Evolutionary conservation across 345 rosid species (phyloP).

Genomic region (Sonneratia caseolaris): DNA sequence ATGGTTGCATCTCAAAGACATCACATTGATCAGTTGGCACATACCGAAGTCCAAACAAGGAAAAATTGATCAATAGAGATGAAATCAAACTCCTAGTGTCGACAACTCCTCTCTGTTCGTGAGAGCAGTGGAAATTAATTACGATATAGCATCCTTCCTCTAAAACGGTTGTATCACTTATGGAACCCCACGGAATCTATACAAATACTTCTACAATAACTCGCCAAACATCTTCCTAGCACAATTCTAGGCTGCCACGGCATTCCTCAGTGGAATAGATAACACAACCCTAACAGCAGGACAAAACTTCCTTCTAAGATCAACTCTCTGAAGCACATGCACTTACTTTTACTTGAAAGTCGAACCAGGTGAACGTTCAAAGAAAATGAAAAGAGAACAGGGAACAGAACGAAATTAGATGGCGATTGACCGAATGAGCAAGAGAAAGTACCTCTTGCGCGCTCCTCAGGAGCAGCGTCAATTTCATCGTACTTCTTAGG

Average conservation of each 20-base stretch:
- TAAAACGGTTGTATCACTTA: background rate
- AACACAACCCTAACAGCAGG: background rate
- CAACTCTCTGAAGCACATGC: background rate
- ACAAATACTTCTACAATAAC: background rate
- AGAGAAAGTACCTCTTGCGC: constrained; percentile 43
- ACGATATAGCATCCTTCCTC: no score
- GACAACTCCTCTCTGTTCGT: background rate
- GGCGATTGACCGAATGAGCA: background rate
- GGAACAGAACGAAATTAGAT: background rate
- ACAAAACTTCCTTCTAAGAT: no score
- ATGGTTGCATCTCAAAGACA: no score
- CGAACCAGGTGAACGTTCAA: background rate
- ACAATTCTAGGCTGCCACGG: background rate
- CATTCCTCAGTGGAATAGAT: background rate
- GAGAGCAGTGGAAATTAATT: background rate
- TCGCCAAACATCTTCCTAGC: background rate
- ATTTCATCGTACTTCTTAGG: constrained; percentile 87
- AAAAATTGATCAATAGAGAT: background rate
- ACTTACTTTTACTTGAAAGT: background rate
- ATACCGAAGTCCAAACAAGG: no score
- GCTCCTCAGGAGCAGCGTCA: constrained; percentile 92
- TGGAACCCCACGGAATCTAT: background rate
- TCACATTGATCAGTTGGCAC: background rate
- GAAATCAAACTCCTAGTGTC: background rate
- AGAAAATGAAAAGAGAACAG: background rate